These are phyloP conservation scores for Carpinus fangiana DNA, from an alignment of 306 rosid genomes.

Conservation along the genomic window DNA sequence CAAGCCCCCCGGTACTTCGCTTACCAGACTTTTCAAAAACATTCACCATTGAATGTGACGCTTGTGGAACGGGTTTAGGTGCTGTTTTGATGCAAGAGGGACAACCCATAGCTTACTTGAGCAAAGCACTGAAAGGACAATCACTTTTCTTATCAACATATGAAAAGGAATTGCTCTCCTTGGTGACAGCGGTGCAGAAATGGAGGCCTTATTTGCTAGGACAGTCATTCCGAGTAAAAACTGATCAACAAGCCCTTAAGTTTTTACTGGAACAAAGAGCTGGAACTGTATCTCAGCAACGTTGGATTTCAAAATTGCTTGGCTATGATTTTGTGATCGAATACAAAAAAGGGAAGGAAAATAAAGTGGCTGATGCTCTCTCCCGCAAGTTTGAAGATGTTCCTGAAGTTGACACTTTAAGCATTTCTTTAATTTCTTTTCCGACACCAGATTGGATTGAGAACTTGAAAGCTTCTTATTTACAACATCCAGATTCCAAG, in stretches of 20 bases:
- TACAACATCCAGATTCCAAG: too few species aligned
- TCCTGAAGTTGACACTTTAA: background rate
- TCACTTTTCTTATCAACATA: background rate
- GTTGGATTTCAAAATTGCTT: background rate
- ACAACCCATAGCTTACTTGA: too few species aligned
- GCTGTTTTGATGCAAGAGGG: too few species aligned
- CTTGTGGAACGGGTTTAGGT: background rate
- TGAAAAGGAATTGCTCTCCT: background rate
- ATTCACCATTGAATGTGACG: background rate
- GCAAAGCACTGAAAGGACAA: too few species aligned
- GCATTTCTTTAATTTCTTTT: background rate
- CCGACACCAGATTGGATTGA: background rate
- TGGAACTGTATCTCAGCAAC: background rate
- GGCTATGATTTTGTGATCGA: background rate
- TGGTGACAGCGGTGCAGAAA: background rate
- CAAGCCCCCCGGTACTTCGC: background rate
- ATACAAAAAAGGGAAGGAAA: background rate
- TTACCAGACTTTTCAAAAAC: background rate
- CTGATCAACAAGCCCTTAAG: background rate
- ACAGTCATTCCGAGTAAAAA: rapidly evolving
- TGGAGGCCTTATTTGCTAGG: background rate
- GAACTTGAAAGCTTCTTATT: too few species aligned
- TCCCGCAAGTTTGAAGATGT: too few species aligned
- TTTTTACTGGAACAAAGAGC: background rate
- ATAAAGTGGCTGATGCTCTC: background rate